A percentile compares a stretch with the other conserved stretches of the same genome.
Conservation (phyloP, 2,329 filamentous ascomycete species). For the Whalleya microplaca region DNA sequence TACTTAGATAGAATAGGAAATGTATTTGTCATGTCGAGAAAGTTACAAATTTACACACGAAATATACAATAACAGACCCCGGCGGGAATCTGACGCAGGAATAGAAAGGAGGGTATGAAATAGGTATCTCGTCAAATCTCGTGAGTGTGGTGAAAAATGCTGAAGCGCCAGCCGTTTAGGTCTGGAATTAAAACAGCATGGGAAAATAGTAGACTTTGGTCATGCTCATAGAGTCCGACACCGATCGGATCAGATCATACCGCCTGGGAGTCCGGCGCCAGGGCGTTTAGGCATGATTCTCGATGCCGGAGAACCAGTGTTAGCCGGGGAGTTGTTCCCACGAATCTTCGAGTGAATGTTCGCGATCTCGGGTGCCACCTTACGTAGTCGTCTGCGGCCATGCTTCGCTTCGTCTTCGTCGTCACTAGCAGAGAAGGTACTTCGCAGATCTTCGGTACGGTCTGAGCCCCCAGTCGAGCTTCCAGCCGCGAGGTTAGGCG, state of each 20-base stretch:
- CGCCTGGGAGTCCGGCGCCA: constrained; percentile 43
- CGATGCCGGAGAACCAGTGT: constrained; percentile 40
- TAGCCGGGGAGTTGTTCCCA: constrained; percentile 32
- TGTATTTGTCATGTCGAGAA: constrained; percentile 3
- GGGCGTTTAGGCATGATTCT: constrained; percentile 37
- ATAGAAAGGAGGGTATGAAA: constrained; percentile 15
- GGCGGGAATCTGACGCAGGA: constrained; percentile 3
- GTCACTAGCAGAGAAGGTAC: constrained; percentile 38
- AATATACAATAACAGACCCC: constrained; percentile 24
- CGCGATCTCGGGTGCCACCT: constrained; percentile 46
- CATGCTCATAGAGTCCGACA: neutral
- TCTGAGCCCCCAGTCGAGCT: neutral
- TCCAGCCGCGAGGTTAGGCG: constrained; percentile 34
- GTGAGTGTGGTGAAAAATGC: constrained; percentile 11
- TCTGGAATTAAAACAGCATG: constrained; percentile 10
- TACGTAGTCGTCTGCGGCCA: constrained; percentile 47
- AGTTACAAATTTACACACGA: constrained; percentile 21
- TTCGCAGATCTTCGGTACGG: constrained; percentile 29
- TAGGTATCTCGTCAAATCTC: constrained; percentile 29
- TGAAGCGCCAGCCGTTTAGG: constrained; percentile 8
- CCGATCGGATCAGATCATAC: constrained; percentile 51
- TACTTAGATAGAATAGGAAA: constrained; percentile 14
- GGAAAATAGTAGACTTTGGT: constrained; percentile 4
- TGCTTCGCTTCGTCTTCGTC: constrained; percentile 46
- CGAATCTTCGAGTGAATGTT: constrained; percentile 26